Percentiles rank a stretch among this genome's conserved stretches.
Conservation (phyloP, 108 stramenopile genomes). For the Aurantiochytrium sp. region DNA sequence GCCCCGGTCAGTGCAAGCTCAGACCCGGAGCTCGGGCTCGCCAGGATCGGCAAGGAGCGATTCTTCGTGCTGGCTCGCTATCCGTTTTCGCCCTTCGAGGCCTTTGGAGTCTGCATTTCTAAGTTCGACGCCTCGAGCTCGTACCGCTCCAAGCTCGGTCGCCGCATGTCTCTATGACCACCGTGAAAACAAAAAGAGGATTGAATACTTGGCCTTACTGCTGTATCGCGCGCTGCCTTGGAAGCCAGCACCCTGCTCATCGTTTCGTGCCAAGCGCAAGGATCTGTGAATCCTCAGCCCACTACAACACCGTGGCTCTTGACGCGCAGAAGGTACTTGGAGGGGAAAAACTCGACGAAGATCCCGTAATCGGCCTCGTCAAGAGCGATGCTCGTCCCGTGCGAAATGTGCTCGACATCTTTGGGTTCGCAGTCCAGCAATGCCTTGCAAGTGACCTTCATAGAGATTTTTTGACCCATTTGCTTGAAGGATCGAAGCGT, state of each 20-base stretch:
- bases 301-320: too few relatives aligned
- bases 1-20: neutral
- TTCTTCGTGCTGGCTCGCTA: conserved; percentile 5
- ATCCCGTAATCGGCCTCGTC: too few relatives aligned
- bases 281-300: too few relatives aligned
- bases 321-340: neutral
- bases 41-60: conserved; percentile 16
- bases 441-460: neutral
- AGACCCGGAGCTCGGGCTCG: neutral
- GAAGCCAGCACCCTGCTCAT: too few relatives aligned
- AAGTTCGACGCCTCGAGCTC: neutral
- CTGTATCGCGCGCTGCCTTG: too few relatives aligned
- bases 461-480: neutral
- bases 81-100: conserved; percentile 9
- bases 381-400: neutral
- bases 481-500: neutral
- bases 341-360: neutral
- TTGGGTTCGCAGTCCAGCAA: neutral
- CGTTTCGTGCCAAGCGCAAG: too few relatives aligned
- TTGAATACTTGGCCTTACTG: too few relatives aligned
- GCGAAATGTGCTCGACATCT: neutral
- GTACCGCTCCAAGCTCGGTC: neutral
- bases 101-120: neutral
- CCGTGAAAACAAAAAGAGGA: neutral
- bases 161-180: neutral